These are phyloP conservation scores for Crassisporium funariophilum DNA, from an alignment of 768 basidiomycete genomes.

Conservation along the genomic window DNA sequence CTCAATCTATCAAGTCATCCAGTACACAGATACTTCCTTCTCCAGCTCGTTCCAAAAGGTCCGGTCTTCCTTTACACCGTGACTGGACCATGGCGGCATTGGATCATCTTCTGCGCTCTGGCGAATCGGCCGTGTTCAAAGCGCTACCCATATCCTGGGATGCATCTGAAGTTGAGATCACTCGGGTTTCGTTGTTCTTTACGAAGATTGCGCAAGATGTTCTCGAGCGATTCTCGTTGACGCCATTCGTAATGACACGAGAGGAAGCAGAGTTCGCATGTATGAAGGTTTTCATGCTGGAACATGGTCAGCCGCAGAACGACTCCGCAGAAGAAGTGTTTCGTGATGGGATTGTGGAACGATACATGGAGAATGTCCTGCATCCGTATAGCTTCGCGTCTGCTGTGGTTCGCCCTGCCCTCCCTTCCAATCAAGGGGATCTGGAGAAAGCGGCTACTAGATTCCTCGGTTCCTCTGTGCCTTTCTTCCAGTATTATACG, in stretches of 20 bases:
- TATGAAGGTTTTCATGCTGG: constrained; percentile 96
- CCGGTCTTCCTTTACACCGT: constrained; percentile 48
- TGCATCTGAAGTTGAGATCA: constrained; percentile 77
- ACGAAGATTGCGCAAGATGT: constrained; percentile 50
- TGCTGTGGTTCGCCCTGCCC: neutral
- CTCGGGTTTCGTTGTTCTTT: constrained; percentile 69
- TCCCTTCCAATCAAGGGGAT: constrained; percentile 12
- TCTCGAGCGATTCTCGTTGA: constrained; percentile 43
- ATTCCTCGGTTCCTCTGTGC: constrained; percentile 67
- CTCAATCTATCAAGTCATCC: constrained; percentile 55
- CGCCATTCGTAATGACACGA: constrained; percentile 44
- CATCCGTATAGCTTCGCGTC: constrained; percentile 48
- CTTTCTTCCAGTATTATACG: constrained; percentile 93
- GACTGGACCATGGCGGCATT: constrained; percentile 76
- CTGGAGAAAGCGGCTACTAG: constrained; percentile 48
- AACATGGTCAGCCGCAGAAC: constrained; percentile 69
- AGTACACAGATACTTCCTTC: constrained; percentile 57
- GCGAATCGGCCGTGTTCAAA: constrained; percentile 67
- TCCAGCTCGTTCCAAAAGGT: constrained; percentile 21
- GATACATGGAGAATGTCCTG: constrained; percentile 62
- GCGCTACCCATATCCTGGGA: constrained; percentile 72
- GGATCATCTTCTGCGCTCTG: constrained; percentile 80
- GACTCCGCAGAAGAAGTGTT: constrained; percentile 71
- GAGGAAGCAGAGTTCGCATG: constrained; percentile 72
- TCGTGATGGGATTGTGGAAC: constrained; percentile 66